Percentiles rank a stretch among this genome's conserved stretches.
phyloP scores from a whole-genome alignment of 1,139 yeast genomes.

The Hanseniaspora sp. region DNA sequence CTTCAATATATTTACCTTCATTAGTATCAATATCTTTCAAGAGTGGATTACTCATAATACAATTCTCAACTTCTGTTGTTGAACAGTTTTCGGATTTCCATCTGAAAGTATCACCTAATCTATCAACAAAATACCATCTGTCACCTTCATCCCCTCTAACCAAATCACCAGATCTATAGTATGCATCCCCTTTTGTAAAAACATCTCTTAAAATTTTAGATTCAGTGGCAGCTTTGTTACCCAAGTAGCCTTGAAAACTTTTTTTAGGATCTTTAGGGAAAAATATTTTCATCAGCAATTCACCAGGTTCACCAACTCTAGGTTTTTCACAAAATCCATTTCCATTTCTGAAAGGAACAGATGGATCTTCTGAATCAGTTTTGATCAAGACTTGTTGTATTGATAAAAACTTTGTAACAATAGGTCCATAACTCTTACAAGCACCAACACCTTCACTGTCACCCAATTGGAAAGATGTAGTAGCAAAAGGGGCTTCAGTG shows the following conservation, averaged over 20 bases:
- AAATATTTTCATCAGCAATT: slow-evolving; percentile 63
- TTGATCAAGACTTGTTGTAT: slow-evolving; percentile 52
- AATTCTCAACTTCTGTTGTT: slow-evolving; percentile 86
- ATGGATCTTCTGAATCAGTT: slow-evolving; percentile 75
- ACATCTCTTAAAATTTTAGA: slow-evolving; percentile 66
- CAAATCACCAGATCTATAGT: slow-evolving; percentile 83
- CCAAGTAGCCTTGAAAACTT: slow-evolving; percentile 85
- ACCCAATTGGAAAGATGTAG: slow-evolving; percentile 71
- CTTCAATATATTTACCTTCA: slow-evolving; percentile 36
- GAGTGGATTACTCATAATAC: slow-evolving; percentile 31
- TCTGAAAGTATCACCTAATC: slow-evolving; percentile 91
- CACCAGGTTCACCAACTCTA: slow-evolving; percentile 65
- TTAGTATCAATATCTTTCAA: slow-evolving; percentile 22
- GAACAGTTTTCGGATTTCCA: slow-evolving; percentile 97
- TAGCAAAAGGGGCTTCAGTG: slow-evolving; percentile 84
- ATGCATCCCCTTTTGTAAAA: slow-evolving; percentile 78
- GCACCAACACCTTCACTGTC: slow-evolving; percentile 73
- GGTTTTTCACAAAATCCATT: slow-evolving; percentile 53
- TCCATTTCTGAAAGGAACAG: slow-evolving; percentile 58
- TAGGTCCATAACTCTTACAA: slow-evolving; percentile 67
- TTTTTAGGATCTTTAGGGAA: slow-evolving; percentile 52
- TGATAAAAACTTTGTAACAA: slow-evolving; percentile 46
- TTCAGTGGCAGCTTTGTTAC: slow-evolving; percentile 66
- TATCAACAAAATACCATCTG: slow-evolving; percentile 72
- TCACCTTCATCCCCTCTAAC: slow-evolving; percentile 59